Conservation (phyloP, 495 filamentous ascomycete species). For the Hypoxylon rickii region DNA sequence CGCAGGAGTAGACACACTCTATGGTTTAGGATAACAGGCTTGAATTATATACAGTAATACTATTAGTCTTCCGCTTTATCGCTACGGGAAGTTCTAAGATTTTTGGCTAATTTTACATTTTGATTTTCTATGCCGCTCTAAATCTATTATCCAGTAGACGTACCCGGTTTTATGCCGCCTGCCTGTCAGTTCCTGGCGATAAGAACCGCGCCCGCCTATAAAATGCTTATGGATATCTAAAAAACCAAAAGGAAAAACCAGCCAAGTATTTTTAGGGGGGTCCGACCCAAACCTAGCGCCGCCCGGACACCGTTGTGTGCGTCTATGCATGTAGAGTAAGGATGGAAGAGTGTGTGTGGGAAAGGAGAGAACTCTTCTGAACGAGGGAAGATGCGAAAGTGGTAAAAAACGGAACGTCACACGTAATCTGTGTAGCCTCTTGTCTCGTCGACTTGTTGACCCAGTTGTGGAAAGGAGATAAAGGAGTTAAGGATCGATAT, state of each 20-base stretch:
- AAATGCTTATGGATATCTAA: constrained; percentile 32
- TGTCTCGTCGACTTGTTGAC: neutral
- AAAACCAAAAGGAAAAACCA: constrained; percentile 33
- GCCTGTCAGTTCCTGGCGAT: constrained; percentile 7
- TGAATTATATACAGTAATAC: too few relatives aligned
- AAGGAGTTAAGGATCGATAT: neutral
- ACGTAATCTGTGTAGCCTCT: constrained; percentile 28
- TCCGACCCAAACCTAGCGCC: constrained; percentile 17
- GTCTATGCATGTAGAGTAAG: neutral
- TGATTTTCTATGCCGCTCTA: constrained; percentile 24
- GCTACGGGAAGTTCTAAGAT: neutral
- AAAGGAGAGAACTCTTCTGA: neutral
- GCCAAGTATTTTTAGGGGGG: constrained; percentile 23
- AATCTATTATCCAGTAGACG: constrained; percentile 20
- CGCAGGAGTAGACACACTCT: too few relatives aligned
- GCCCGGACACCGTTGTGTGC: constrained; percentile 16
- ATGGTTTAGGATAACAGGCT: too few relatives aligned
- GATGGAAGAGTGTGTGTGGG: constrained; percentile 1
- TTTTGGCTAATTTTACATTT: constrained; percentile 30
- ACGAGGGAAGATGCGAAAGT: constrained; percentile 1
- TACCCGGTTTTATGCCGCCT: constrained; percentile 5
- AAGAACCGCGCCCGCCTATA: constrained; percentile 16
- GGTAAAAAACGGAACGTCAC: constrained; percentile 26
- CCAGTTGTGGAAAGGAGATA: neutral
- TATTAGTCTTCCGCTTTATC: neutral